phyloP scores from a whole-genome alignment of 257 asterid species.

The Perilla frutescens region DNA sequence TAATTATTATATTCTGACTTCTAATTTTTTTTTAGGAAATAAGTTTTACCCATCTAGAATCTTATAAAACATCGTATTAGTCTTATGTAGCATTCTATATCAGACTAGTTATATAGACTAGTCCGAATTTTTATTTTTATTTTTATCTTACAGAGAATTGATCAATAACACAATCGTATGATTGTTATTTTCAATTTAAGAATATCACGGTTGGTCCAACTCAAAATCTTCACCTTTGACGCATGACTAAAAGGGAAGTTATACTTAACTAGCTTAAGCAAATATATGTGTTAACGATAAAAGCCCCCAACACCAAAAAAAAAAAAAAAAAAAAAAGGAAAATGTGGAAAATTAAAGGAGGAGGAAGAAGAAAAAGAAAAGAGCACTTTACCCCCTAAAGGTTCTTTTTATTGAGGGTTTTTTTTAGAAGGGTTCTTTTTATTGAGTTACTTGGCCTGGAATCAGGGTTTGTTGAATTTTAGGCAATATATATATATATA shows the following conservation, averaged over 20 bases:
- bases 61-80: background rate
- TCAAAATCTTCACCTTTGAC: background rate
- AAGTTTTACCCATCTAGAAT: background rate
- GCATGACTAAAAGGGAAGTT: background rate
- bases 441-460: background rate
- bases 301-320: no score
- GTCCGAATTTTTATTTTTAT: no score
- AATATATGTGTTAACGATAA: background rate
- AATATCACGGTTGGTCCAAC: background rate
- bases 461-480: background rate
- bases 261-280: background rate
- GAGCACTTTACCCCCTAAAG: background rate
- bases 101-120: background rate
- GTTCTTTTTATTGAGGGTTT: background rate
- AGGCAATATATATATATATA: background rate
- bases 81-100: background rate
- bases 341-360: no score
- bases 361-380: background rate
- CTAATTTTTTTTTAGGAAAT: background rate
- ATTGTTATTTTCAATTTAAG: background rate
- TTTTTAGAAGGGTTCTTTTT: no score
- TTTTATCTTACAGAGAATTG: no score
- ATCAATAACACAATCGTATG: background rate
- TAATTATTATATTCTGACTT: background rate
- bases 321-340: no score